These are phyloP conservation scores for Termitomyces sp. DNA, from an alignment of 768 basidiomycete genomes.

Conservation along the genomic window DNA sequence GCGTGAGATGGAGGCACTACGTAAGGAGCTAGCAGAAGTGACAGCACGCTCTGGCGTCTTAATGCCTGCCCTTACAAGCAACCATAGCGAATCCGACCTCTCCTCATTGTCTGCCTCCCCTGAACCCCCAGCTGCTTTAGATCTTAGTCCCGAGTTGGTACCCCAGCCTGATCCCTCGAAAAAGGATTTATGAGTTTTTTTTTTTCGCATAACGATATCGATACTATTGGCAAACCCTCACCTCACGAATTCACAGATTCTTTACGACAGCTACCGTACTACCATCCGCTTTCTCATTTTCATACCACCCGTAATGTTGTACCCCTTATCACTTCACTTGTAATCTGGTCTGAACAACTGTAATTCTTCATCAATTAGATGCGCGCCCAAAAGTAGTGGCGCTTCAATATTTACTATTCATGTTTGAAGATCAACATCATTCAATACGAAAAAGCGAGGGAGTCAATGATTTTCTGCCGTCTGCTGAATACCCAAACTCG, in stretches of 20 bases:
- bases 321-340: neutral
- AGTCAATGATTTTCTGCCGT: neutral
- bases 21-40: constrained; percentile 83
- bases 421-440: neutral
- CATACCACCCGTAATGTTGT: constrained; percentile 7
- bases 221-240: neutral
- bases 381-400: too few species aligned
- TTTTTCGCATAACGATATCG: neutral
- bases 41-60: constrained; percentile 47
- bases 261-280: constrained; percentile 5
- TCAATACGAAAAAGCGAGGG: neutral
- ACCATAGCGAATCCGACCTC: constrained; percentile 12
- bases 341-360: neutral
- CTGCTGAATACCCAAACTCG: neutral
- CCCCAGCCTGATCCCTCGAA: constrained; percentile 7
- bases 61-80: constrained; percentile 34
- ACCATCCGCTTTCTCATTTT: neutral
- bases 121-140: constrained; percentile 3
- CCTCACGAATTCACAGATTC: neutral
- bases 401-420: neutral
- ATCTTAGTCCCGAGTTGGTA: constrained; percentile 8
- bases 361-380: neutral
- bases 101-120: constrained; percentile 12
- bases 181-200: constrained; percentile 8
- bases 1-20: constrained; percentile 82